Base-by-base conservation (phyloP, 163 green algal genomes). In the Volvox carteri region DNA sequence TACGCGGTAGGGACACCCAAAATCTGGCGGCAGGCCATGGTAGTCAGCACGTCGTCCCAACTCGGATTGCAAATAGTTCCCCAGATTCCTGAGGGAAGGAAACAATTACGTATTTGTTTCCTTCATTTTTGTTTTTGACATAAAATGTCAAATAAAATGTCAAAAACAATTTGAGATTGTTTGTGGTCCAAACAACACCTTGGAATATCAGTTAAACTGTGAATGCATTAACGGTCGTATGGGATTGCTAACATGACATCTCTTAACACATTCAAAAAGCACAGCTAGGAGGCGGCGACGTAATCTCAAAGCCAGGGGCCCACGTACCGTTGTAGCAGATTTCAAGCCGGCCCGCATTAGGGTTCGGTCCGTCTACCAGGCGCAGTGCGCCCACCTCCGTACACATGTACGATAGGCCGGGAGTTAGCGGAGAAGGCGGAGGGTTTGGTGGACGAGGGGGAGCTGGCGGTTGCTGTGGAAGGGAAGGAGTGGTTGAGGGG, bases 21-120 rank as follows among this genome's bases (percentile, higher is more conserved):
- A 9, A 78, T 37, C 44, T 87, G 80, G 42, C 80, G 80, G 65
- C 80, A 87, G 1, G n/a, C 42, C 28, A 70, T 78, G 16, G 37
- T 68, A 0, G 80, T 35, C 0, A 78, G 14, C 18, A 19, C 28
- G n/a, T 87, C 65, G 46, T 87, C 80, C 62, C 62, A 87, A 44
- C 41, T 44, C 4, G 39, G 5, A 30, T 46, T 52, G 19, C 80
- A 87, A 6, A 78, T n/a, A 2, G 41, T 68, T 16, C 65, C 62
- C 80, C 80, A 87, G 4, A 30, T 30, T 7, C 80, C 80, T 87
- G 65, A 6, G 39, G 21, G 72, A 16, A 28, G 1, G n/a, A 7
- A 30, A 65, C 54, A 65, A 65, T 65, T 30, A 65, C n/a, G n/a
- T n/a, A n/a, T n/a, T n/a, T n/a, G n/a, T n/a, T n/a, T n/a, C n/a